Evolutionary conservation across 106 monocot genomes (phyloP).

Genomic region (Platanthera zijinensis): DNA sequence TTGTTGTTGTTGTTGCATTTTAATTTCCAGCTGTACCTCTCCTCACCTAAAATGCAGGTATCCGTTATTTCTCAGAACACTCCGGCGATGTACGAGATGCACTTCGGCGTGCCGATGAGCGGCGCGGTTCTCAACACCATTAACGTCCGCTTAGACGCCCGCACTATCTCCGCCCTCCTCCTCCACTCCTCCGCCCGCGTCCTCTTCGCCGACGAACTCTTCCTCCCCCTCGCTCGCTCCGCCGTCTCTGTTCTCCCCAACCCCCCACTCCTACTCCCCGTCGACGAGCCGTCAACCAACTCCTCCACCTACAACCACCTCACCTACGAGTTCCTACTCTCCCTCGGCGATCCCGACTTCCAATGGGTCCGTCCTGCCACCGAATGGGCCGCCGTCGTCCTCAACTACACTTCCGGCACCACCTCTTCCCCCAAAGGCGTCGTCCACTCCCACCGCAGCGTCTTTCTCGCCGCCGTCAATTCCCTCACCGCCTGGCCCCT

Average conservation of each 20-base stretch:
- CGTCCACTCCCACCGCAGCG: slow-evolving; percentile 71
- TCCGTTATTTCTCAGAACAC: slow-evolving; percentile 27
- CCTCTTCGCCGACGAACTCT: slow-evolving; percentile 25
- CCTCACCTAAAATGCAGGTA: slow-evolving; percentile 8
- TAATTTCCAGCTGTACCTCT: too few relatives aligned
- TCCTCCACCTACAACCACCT: not conserved
- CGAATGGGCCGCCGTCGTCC: slow-evolving; percentile 68
- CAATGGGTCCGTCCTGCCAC: slow-evolving; percentile 45
- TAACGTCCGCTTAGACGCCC: slow-evolving; percentile 32
- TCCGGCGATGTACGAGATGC: slow-evolving; percentile 75
- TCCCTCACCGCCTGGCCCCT: slow-evolving; percentile 56
- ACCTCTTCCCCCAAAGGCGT: slow-evolving; percentile 82
- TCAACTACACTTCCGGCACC: slow-evolving; percentile 89
- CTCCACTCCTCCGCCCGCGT: slow-evolving; percentile 22
- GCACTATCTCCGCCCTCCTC: slow-evolving; percentile 33
- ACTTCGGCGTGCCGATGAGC: slow-evolving; percentile 62
- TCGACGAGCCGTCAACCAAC: slow-evolving; percentile 25
- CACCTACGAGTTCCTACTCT: slow-evolving; percentile 41
- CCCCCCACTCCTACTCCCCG: slow-evolving; percentile 20
- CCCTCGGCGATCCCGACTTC: slow-evolving; percentile 49
- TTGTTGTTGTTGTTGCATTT: too few relatives aligned
- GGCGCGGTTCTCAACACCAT: slow-evolving; percentile 44
- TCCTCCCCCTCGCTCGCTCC: slow-evolving; percentile 11
- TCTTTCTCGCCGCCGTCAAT: slow-evolving; percentile 36
- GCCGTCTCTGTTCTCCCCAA: slow-evolving; percentile 15